A percentile compares a stretch with the other conserved stretches of the same genome.
phyloP scores from a whole-genome alignment of 129 eudicot genomes.

The Flaveria ramosissima region DNA sequence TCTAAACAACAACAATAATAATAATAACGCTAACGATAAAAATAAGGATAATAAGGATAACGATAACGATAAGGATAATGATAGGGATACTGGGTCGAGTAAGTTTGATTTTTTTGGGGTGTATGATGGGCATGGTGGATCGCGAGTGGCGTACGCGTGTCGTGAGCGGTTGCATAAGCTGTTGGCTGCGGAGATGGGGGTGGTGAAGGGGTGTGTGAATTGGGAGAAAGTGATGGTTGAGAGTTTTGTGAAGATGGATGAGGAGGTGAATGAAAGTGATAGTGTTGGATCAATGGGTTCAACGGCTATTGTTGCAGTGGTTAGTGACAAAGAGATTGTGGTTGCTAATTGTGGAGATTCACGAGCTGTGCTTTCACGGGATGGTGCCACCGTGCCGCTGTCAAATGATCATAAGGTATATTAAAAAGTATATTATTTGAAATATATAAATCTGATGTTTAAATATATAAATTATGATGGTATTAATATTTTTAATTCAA shows the following conservation, averaged over 20 bases:
- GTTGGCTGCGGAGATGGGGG: slow-evolving; percentile 44
- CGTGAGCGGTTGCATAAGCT: slow-evolving; percentile 42
- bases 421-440: too few relatives aligned
- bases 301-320: slow-evolving; percentile 70
- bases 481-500: background rate
- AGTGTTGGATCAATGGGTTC: slow-evolving; percentile 42
- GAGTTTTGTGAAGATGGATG: slow-evolving; percentile 58
- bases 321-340: slow-evolving; percentile 54
- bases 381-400: slow-evolving; percentile 44
- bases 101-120: slow-evolving; percentile 48
- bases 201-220: slow-evolving; percentile 9
- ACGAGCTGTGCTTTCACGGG: slow-evolving; percentile 62
- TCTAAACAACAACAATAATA: background rate
- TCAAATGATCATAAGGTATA: slow-evolving; percentile 79
- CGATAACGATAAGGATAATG: too few relatives aligned
- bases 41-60: too few relatives aligned
- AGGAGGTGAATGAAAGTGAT: slow-evolving; percentile 35
- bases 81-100: too few relatives aligned
- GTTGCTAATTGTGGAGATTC: slow-evolving; percentile 88
- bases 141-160: slow-evolving; percentile 51
- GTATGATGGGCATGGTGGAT: slow-evolving; percentile 79
- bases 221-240: slow-evolving; percentile 65
- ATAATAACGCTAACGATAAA: too few relatives aligned
- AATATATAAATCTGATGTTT: too few relatives aligned
- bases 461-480: too few relatives aligned